Evolutionary conservation across 305 asterid species (phyloP).

Genomic region (Fraxinus baroniana): DNA sequence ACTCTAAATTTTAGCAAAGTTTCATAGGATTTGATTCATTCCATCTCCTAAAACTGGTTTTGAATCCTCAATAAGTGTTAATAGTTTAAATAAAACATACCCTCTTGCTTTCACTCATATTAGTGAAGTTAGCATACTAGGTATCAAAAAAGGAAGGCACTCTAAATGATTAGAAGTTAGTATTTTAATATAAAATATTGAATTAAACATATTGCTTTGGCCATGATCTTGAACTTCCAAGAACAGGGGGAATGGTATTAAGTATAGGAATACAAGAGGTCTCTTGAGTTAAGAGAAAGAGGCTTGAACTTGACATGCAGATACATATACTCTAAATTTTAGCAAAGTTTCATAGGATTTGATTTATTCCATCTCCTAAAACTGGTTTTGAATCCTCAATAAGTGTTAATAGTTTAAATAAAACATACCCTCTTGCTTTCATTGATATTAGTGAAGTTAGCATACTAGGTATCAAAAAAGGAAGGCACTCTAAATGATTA

Average conservation of each 20-base stretch:
- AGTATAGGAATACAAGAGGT: no score
- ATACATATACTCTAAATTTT: background rate
- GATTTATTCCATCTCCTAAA: background rate
- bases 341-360: background rate
- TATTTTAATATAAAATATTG: no score
- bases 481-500: no score
- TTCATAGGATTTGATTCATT: background rate
- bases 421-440: background rate
- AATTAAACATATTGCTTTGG: no score
- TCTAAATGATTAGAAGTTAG: no score
- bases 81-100: background rate
- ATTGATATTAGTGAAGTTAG: no score
- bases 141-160: no score
- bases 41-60: background rate
- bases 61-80: background rate
- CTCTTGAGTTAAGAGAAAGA: background rate
- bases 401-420: background rate
- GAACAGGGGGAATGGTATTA: no score
- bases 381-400: background rate
- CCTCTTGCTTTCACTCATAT: no score
- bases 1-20: background rate
- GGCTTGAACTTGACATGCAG: background rate
- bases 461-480: no score
- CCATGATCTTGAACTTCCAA: no score
- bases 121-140: no score